Evolutionary conservation across 2,329 filamentous ascomycete species (phyloP), one percentile per base, ranked within the genome.

Genomic region (Tolypocladium inflatum): DNA sequence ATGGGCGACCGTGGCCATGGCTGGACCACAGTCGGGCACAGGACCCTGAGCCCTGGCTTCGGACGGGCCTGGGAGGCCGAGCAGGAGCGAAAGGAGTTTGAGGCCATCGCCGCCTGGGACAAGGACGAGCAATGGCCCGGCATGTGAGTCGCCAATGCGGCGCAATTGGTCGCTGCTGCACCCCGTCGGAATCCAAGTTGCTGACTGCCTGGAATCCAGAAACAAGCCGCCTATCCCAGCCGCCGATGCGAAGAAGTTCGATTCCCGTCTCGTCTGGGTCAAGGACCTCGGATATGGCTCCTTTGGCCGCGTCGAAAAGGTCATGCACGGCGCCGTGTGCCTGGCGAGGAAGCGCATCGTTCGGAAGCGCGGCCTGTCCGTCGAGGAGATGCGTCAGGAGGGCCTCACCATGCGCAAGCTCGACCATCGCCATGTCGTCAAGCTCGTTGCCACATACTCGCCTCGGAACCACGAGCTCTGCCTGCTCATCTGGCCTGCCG

Each of bases 351-450:
- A 80, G 65, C 72, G 73, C 62, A 74, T 78, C 57, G 60, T 65
- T 37, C 70, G 69, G 15, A 64, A 69, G 7, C 71, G 73, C 21
- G 68, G 69, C 21, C 67, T 71, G 43, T 71, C 70, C 5, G 70
- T 79, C 17, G 71, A 78, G 11, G 68, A 71, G 54, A 65, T 80
- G 53, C 72, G 75, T 51, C 72, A 76, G 59, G 77, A 80, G 65
- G 75, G 75, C 35, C 66, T 76, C 59, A 75, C 75, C 5, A 79
- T 80, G 76, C 74, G 76, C 59, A 73, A 73, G 59, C 69, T 80
- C 10, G 72, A 73, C 45, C 78, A 80, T 61, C 72, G 73, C 52
- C 78, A 80, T 63, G 75, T 80, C 53, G 72, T 80, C 58, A 76
- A 73, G 63, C 65, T 80, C 26, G 72, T 79, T 21, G 77, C 77